Evolutionary conservation across 495 filamentous ascomycete species (phyloP), one percentile per base, ranked within the genome.

Genomic region (Penicillium manginii): DNA sequence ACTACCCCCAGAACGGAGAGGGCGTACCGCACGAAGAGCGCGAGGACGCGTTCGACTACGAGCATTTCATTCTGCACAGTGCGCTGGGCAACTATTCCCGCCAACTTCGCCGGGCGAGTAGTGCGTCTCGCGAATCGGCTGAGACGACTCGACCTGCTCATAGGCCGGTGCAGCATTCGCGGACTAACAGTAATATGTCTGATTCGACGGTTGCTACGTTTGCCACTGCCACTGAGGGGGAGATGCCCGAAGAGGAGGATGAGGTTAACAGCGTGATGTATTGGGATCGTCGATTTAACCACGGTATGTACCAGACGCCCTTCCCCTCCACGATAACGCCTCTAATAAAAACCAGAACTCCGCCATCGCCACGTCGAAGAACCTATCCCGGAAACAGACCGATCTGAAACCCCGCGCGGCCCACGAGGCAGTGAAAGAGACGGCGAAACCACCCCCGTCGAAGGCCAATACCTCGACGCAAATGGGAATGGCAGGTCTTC

Each of bases 1-100:
- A 55, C 3, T 42, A 35, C 33, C 33, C 35, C 2, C 26, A 47
- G n/a, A 14, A 45, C 22, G 50, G 58, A 18, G 57, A 62, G 10
- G 76, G 76, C 12, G 64, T 77, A 29, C 82, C 86, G 4, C 94
- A 98, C 66, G 94, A 98, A 76, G 93, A 98, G 71, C 90, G 94
- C 15, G 88, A 93, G 62, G 94, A 98, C 69, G 94, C 94, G 7
- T 98, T 98, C 70, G 94, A 97, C 69, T 98, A 98, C 61, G 91
- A 98, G 66, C 85, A 96, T 65, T 96, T 96, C 73, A 96, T 96
- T 72, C 81, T 97, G 11, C 92, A 96, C 67, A 92, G 89, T 64
- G 90, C 91, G 15, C 84, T 96, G 81, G 91, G 91, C n/a, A 89
- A 78, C 39, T 87, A 83, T 58, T 69, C 78, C 7, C 71, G 67